Percentiles rank a stretch among this genome's conserved stretches.
Conservation (phyloP, 192 early-diverging fungal species). For the Coemansia sp. region DNA sequence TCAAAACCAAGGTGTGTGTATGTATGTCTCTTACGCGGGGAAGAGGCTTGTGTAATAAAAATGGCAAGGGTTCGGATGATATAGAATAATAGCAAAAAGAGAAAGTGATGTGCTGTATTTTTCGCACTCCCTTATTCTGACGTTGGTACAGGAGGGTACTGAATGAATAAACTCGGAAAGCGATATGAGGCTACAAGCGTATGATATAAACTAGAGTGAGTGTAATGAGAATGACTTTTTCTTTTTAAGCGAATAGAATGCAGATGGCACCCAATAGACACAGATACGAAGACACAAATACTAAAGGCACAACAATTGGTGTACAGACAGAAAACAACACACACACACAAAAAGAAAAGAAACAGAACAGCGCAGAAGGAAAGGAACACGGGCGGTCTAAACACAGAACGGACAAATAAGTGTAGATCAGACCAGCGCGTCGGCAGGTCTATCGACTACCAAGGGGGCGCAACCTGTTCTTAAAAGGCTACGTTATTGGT, state of each 20-base stretch:
- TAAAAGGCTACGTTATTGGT: slow-evolving; percentile 4
- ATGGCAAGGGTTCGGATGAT: not conserved
- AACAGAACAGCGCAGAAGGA: slow-evolving; percentile 6
- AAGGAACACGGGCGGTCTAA: not conserved
- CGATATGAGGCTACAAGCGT: not conserved
- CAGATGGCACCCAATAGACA: slow-evolving; percentile 1
- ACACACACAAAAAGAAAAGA: not conserved
- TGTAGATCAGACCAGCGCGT: not conserved
- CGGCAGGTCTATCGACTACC: not conserved
- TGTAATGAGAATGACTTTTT: not conserved
- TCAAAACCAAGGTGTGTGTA: not conserved
- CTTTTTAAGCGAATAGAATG: not conserved
- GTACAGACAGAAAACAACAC: not conserved
- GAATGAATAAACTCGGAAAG: slow-evolving; percentile 1
- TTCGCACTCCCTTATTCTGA: not conserved
- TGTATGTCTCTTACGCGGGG: not conserved
- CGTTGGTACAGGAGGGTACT: slow-evolving; percentile 1
- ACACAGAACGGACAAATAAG: slow-evolving; percentile 13
- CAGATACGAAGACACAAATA: slow-evolving; percentile 3
- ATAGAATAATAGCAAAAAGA: not conserved
- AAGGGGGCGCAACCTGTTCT: not conserved
- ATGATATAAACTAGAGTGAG: slow-evolving; percentile 1
- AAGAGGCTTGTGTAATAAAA: not conserved
- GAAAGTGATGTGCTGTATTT: not conserved
- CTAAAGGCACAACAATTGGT: slow-evolving; percentile 10